Base-by-base conservation (phyloP, 148 eudicot species). In the Chenopodium berlandieri region DNA sequence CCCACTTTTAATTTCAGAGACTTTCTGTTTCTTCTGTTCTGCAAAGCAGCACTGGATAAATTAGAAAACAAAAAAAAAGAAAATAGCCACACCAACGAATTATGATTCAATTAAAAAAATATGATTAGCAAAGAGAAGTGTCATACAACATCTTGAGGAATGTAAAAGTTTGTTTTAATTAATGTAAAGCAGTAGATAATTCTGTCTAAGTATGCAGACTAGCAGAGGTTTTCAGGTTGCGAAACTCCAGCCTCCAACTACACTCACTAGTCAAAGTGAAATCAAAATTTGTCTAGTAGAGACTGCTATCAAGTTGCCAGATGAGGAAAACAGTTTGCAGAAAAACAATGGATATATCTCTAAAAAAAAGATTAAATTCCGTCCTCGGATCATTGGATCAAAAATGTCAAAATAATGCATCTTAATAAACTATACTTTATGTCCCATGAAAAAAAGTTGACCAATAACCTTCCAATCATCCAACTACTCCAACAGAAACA, bases 21-120 rank as follows among this genome's bases (percentile, higher is more conserved):
- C 74, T 83, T 86, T 88, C 86, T 91, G 91, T 81, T 91, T 91
- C 86, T 88, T 91, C 83, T 88, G 91, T 83, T 91, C 94, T 91
- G 94, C 70, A 85, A 78, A 74, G 48, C 69, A 82, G n/a, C 71
- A 63, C 3, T 4, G 70, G 31, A 40, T 34, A 77, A 22, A 72
- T 65, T 17, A 74, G 19, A 34, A 34, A 79, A 7, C 34, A 14
- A 60, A 79, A 7, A 48, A 7, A 48, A 16, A 47, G 11, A 5
- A 56, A n/a, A 62, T 20, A 16, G 19, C 58, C 46, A 34, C 13
- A 16, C 8, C 17, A 66, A 50, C 8, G 1, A 34, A 50, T 12
- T n/a, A 20, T 50, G 63, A 22, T 23, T 32, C 20, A 25, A 70
- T 71, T n/a, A 20, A 31, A 79, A 50, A 14, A 27, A 30, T 27